Conservation (phyloP, 2,329 filamentous ascomycete species). For the Colletotrichum sp. region DNA sequence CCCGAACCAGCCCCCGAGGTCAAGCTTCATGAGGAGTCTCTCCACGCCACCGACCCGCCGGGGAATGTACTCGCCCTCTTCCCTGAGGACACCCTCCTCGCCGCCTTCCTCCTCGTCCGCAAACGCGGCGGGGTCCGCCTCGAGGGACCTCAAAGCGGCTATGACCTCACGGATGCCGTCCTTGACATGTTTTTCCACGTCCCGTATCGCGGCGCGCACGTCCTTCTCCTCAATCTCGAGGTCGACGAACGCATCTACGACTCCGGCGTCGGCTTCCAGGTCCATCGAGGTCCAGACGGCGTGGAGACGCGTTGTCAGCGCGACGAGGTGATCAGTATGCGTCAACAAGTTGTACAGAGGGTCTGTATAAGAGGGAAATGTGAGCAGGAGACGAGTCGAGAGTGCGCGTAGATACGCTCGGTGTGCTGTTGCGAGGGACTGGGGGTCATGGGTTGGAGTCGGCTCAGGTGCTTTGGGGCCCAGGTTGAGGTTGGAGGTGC, state of each 20-base stretch:
- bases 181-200: constrained; percentile 69
- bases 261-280: constrained; percentile 81
- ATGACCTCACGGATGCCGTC: constrained; percentile 72
- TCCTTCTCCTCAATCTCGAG: constrained; percentile 75
- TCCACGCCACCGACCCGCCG: constrained; percentile 81
- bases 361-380: constrained; percentile 66
- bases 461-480: constrained; percentile 22
- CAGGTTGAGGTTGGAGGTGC: constrained; percentile 20
- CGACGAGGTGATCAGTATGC: constrained; percentile 81
- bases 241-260: constrained; percentile 76
- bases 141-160: constrained; percentile 51
- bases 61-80: constrained; percentile 67
- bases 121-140: constrained; percentile 48
- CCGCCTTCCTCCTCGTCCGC: constrained; percentile 44
- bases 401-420: constrained; percentile 76
- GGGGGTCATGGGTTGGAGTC: constrained; percentile 72
- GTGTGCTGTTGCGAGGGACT: constrained; percentile 83
- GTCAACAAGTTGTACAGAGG: constrained; percentile 70
- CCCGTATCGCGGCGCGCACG: constrained; percentile 67
- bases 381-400: constrained; percentile 69
- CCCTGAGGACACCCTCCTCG: constrained; percentile 32
- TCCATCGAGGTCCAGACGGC: constrained; percentile 79
- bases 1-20: constrained; percentile 67
- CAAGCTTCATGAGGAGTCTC: constrained; percentile 88
- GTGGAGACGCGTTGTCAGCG: constrained; percentile 77